Conservation (phyloP, 1,284 basidiomycete species). For the Exobasidium cylindrosporum region DNA sequence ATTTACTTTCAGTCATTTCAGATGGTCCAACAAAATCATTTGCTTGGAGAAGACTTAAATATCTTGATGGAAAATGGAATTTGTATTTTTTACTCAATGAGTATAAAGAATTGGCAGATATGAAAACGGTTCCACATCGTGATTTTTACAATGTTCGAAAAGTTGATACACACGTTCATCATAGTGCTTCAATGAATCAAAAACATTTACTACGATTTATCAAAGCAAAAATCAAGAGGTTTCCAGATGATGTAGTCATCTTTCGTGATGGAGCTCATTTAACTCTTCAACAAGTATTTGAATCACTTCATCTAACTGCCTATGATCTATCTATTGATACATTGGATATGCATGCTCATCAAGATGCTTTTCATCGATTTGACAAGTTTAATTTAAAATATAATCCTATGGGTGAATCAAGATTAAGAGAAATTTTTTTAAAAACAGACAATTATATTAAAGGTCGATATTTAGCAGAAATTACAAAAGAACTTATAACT, state of each 20-base stretch:
- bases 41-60: constrained; percentile 87
- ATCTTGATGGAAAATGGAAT: constrained; percentile 90
- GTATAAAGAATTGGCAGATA: constrained; percentile 87
- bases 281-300: constrained; percentile 88
- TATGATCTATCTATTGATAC: constrained; percentile 99
- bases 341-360: constrained; percentile 98
- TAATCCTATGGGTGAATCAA: constrained; percentile 90
- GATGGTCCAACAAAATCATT: constrained; percentile 95
- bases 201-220: constrained; percentile 99
- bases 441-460: constrained; percentile 81
- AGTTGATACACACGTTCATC: constrained; percentile 95
- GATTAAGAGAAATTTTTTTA: constrained; percentile 93
- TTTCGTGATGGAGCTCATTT: constrained; percentile 86
- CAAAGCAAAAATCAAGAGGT: constrained; percentile 90
- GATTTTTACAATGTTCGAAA: constrained; percentile 99
- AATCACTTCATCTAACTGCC: constrained; percentile 88
- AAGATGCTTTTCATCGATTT: constrained; percentile 94
- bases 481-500: constrained; percentile 90
- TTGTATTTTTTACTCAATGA: constrained; percentile 92
- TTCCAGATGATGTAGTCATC: constrained; percentile 84
- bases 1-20: constrained; percentile 64
- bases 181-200: constrained; percentile 99
- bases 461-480: constrained; percentile 88
- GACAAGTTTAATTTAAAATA: constrained; percentile 68
- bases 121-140: constrained; percentile 70